Evolutionary conservation across 495 filamentous ascomycete species (phyloP), one percentile per base, ranked within the genome.

Genomic region (Aspergillus baeticus): DNA sequence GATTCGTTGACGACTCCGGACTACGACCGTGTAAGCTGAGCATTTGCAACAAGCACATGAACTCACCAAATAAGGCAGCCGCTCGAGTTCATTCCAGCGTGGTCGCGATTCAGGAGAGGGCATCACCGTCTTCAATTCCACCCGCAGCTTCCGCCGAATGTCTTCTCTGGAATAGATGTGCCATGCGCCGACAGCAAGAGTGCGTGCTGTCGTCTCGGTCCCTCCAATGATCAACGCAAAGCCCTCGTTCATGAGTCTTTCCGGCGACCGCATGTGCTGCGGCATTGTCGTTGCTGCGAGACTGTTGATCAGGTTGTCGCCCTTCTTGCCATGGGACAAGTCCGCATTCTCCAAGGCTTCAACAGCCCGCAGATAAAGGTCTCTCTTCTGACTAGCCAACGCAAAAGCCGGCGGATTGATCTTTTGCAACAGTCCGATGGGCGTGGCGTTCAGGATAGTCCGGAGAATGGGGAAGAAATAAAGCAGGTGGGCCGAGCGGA

Each of bases 191-290:
- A 71, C 18, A 8, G 54, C 58, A 5, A 77, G 58, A 3, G 68
- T 48, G 6, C 67, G 56, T 0, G 65, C 63, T 1, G 69, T 75
- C 1, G 75, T 78, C 41, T 69, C 69, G 5, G 57, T 66, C 0
- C 74, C 77, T 1, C 72, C 76, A 0, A 60, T 58, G 14, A 77
- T 51, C 2, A 78, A 31, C 15, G 53, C 57, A 43, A 35, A 58
- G 10, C 66, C 73, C 51, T 83, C 80, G 41, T 77, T 64, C 23
- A 54, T 57, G 0, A 81, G 62, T 1, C 77, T 61, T 5, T 64
- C 21, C 0, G 47, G 18, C n/a, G 39, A 31, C 1, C 55, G 50
- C 44, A 65, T 47, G 14, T 68, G 52, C 31, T 45, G 51, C 1
- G 69, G 59, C 41, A 68, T 49, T 1, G 36, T 54, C 4, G 57